Percentiles rank a stretch among this genome's conserved stretches.
phyloP scores from a whole-genome alignment of 2,329 filamentous ascomycete genomes.

The Tolypocladium tropicale region DNA sequence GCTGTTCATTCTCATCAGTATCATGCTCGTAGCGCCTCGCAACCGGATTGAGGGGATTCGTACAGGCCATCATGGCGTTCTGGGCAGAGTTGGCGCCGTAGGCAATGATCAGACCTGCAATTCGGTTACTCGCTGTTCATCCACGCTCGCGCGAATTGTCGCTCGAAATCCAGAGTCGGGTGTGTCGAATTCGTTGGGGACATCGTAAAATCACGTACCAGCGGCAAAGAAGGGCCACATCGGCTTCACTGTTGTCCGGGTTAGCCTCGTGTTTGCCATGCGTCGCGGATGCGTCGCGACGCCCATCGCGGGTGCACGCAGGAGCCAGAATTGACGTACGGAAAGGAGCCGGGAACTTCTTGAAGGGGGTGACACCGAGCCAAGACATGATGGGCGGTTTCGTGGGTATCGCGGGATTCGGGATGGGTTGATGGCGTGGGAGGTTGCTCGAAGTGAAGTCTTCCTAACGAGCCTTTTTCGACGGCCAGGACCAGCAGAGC shows the following conservation, averaged over 20 bases:
- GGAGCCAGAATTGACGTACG: slow-evolving; percentile 48
- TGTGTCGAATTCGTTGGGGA: slow-evolving; percentile 2
- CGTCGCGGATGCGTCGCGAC: slow-evolving; percentile 5
- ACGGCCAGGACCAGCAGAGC: slow-evolving; percentile 14
- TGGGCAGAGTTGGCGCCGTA: slow-evolving; percentile 86
- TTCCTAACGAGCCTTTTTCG: slow-evolving; percentile 31
- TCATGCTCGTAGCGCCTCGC: not conserved
- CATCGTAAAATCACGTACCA: slow-evolving; percentile 52
- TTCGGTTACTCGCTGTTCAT: not conserved
- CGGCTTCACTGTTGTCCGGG: slow-evolving; percentile 58
- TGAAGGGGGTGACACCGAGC: slow-evolving; percentile 54
- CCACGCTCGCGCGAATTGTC: not conserved
- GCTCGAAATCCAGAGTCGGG: not conserved
- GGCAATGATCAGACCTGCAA: slow-evolving; percentile 67
- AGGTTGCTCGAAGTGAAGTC: slow-evolving; percentile 20
- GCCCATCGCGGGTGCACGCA: too few relatives aligned
- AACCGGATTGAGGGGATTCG: slow-evolving; percentile 9
- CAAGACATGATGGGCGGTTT: slow-evolving; percentile 57
- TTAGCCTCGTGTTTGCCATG: slow-evolving; percentile 15
- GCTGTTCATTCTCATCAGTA: slow-evolving; percentile 39
- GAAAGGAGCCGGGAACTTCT: slow-evolving; percentile 73
- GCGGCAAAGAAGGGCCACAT: slow-evolving; percentile 91
- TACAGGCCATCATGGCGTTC: slow-evolving; percentile 69
- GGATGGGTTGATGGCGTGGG: slow-evolving; percentile 22
- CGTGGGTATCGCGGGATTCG: slow-evolving; percentile 24